A percentile compares a stretch with the other conserved stretches of the same genome.
phyloP scores from a whole-genome alignment of 495 filamentous ascomycete species.

The Immersiella caudata region DNA sequence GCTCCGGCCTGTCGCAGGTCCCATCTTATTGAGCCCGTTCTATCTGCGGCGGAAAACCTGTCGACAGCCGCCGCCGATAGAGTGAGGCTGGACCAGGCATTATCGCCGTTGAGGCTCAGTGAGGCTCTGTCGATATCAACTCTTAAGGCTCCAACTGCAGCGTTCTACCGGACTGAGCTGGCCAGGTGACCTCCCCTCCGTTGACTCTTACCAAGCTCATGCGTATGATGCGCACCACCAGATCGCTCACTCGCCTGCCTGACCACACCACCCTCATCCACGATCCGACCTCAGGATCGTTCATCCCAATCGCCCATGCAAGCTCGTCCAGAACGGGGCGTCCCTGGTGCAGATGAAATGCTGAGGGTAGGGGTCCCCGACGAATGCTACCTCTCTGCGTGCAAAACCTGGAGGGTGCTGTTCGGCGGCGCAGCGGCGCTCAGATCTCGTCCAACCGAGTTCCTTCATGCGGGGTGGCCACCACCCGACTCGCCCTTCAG shows the following conservation, averaged over 20 bases:
- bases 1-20: constrained; percentile 20
- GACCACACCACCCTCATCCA: not conserved
- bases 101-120: constrained; percentile 9
- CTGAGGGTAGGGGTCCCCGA: constrained; percentile 24
- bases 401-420: constrained; percentile 1
- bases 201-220: not conserved
- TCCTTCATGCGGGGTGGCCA: constrained; percentile 26
- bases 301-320: constrained; percentile 10
- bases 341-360: constrained; percentile 10
- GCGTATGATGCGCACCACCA: not conserved
- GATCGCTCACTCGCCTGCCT: not conserved
- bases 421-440: constrained; percentile 11
- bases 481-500: not conserved
- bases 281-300: not conserved
- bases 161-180: not conserved
- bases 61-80: constrained; percentile 12
- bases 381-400: constrained; percentile 20
- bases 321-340: constrained; percentile 6
- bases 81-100: constrained; percentile 7
- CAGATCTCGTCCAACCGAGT: constrained; percentile 14
- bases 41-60: constrained; percentile 20
- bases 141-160: not conserved
- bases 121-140: constrained; percentile 9
- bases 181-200: not conserved
- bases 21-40: constrained; percentile 19